Base-by-base conservation (phyloP, 2,329 filamentous ascomycete genomes). In the Emergomyces orientalis region DNA sequence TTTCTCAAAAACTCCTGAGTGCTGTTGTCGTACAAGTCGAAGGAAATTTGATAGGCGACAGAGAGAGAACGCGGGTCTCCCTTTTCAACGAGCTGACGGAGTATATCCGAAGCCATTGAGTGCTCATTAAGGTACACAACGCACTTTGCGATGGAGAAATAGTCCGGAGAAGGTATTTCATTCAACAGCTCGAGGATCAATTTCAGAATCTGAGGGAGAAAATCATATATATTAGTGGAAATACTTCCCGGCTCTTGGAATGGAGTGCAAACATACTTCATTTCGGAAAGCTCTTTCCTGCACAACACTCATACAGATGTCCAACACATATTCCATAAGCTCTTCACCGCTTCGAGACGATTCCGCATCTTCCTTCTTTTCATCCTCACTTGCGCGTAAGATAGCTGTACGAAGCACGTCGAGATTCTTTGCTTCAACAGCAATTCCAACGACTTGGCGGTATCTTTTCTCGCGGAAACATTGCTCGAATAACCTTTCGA, bases 11-110 rank as follows among this genome's bases (percentile, higher is more conserved):
- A 99, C 73, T 97, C 94, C 71, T 99, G 94, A 0, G 94, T 97
- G 68, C 94, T 94, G 72, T 99, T 99, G 78, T 99, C 94, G 76
- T 97, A 97, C 6, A 99, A 82, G 71, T 99, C 94, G 71, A 99
- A 99, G 1, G 93, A 94, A 63, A 99, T 96, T 74, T 99, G 94
- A 75, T 97, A 99, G 22, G 94, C 94, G 59, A 90, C 88, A 25
- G 92, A 89, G 19, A 90, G 84, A 0, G 91, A 91, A 64, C 86
- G 86, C 59, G 86, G 82, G 68, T 96, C 90, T 6, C 86, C 90
- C 67, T 89, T 89, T 65, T 88, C 83, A 11, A 97, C 87, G 27
- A 99, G 83, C 68, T 90, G 87, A 60, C 84, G 84, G 51, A 99
- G 84, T 77, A 99, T 92, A 66, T 85, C 85, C 11, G 91, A 92